A percentile compares a stretch with the other conserved stretches of the same genome.
Conservation (phyloP, 495 filamentous ascomycete genomes). For the Parathielavia hyrcaniae region DNA sequence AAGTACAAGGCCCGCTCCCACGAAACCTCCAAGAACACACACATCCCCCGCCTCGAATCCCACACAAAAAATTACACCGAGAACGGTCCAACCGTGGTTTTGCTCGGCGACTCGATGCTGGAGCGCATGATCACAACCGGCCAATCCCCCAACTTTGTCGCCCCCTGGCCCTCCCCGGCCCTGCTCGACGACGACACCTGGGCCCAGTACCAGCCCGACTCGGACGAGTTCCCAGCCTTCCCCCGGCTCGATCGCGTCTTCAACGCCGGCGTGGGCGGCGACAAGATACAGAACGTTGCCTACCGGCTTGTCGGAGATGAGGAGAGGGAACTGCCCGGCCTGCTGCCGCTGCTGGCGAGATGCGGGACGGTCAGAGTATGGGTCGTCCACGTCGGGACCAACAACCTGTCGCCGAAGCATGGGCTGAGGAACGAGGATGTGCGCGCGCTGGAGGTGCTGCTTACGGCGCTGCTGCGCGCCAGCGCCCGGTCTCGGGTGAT, state of each 20-base stretch:
- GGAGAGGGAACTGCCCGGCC: slow-evolving; percentile 6
- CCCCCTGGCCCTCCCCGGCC: slow-evolving; percentile 19
- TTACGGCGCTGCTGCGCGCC: slow-evolving; percentile 25
- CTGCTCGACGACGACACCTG: slow-evolving; percentile 9
- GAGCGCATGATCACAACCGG: slow-evolving; percentile 31
- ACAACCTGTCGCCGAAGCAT: slow-evolving; percentile 35
- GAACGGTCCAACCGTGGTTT: slow-evolving; percentile 13
- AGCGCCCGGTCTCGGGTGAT: slow-evolving; percentile 9
- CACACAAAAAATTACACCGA: not conserved
- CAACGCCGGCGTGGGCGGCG: slow-evolving; percentile 30
- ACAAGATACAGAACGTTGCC: slow-evolving; percentile 32
- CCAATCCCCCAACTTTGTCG: slow-evolving; percentile 11
- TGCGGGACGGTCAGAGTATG: slow-evolving; percentile 22
- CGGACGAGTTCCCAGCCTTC: not conserved
- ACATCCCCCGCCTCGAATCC: slow-evolving; percentile 16
- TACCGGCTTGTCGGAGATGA: slow-evolving; percentile 29
- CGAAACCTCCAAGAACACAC: slow-evolving; percentile 17
- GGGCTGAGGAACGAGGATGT: slow-evolving; percentile 29
- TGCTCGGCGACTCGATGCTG: slow-evolving; percentile 32
- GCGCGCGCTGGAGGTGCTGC: slow-evolving; percentile 16
- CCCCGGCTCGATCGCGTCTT: slow-evolving; percentile 10
- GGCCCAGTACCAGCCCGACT: not conserved
- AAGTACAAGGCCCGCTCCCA: slow-evolving; percentile 23
- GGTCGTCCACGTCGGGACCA: slow-evolving; percentile 32
- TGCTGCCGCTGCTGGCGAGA: slow-evolving; percentile 19